phyloP scores from a whole-genome alignment of 2,329 filamentous ascomycete genomes.

The Emydomyces testavorans region DNA sequence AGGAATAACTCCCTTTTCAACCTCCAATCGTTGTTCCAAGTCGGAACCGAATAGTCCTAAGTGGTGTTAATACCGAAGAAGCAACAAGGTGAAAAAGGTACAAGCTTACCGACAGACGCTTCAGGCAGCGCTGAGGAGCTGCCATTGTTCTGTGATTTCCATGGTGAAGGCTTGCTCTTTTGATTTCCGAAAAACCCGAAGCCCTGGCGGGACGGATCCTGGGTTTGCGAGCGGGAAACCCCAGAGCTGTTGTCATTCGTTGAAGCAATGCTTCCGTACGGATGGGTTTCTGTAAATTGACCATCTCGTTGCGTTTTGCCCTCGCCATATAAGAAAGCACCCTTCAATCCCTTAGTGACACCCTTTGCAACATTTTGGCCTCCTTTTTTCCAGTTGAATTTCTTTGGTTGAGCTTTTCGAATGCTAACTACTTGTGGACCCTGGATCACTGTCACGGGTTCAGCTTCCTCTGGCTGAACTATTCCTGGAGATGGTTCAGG shows the following conservation, averaged over 20 bases:
- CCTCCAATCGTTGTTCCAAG: constrained; percentile 70
- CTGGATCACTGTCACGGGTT: constrained; percentile 47
- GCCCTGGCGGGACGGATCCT: constrained; percentile 45
- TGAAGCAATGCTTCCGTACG: constrained; percentile 48
- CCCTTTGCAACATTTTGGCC: constrained; percentile 89
- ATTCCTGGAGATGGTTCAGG: constrained; percentile 44
- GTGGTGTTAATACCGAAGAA: constrained; percentile 10
- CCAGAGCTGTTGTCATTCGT: constrained; percentile 12
- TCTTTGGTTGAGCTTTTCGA: constrained; percentile 83
- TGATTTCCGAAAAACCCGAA: constrained; percentile 59
- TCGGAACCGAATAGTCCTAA: constrained; percentile 76
- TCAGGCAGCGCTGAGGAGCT: constrained; percentile 31
- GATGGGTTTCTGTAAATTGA: constrained; percentile 52
- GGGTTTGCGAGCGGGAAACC: constrained; percentile 29
- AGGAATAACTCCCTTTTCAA: constrained; percentile 79
- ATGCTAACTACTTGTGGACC: constrained; percentile 94
- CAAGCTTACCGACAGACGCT: constrained; percentile 29
- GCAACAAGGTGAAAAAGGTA: neutral
- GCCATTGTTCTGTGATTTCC: constrained; percentile 34
- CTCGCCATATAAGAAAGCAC: constrained; percentile 67
- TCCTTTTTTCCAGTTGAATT: constrained; percentile 98
- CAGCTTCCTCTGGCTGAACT: constrained; percentile 53
- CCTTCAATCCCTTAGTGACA: constrained; percentile 86
- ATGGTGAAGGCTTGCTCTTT: constrained; percentile 33
- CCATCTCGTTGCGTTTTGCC: constrained; percentile 41